Conservation (phyloP, 176 grass and related monocot species). For the Aegilops umbellulata region DNA sequence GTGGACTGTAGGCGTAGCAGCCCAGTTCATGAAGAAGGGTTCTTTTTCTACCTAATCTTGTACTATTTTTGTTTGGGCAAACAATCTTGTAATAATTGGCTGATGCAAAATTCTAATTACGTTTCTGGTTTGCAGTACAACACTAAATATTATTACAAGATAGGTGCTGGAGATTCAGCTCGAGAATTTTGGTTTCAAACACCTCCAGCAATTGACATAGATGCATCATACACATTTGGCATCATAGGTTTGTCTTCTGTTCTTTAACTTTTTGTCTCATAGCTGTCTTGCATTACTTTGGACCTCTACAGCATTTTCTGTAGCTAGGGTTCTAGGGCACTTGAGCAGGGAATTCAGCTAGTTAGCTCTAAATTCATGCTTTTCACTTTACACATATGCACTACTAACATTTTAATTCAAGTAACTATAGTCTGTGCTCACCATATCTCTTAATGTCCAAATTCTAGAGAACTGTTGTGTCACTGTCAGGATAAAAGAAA, state of each 20-base stretch:
- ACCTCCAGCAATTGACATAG: conserved; percentile 74
- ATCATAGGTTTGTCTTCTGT: conserved; percentile 73
- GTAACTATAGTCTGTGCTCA: not conserved
- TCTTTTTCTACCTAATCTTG: not conserved
- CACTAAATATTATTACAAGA: conserved; percentile 96
- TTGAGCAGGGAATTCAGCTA: not conserved
- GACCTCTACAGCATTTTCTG: not conserved
- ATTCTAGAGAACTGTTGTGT: not conserved
- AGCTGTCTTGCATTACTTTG: conserved; percentile 2
- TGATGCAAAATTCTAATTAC: conserved; percentile 1
- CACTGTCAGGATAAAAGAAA: conserved; percentile 9
- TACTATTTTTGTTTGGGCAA: not conserved
- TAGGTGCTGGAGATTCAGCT: conserved; percentile 64
- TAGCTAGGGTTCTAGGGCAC: not conserved
- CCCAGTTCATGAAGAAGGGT: not conserved
- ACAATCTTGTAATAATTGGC: not conserved
- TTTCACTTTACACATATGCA: not conserved
- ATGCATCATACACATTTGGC: conserved; percentile 83
- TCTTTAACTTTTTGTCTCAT: not conserved
- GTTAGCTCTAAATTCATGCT: not conserved
- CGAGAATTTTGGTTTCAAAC: conserved; percentile 95
- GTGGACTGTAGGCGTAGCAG: not conserved
- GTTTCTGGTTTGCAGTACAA: conserved; percentile 55
- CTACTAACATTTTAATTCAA: not conserved
- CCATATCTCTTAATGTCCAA: not conserved